Evolutionary conservation across 495 filamentous ascomycete species (phyloP).

Genomic region (Neurospora sp.): DNA sequence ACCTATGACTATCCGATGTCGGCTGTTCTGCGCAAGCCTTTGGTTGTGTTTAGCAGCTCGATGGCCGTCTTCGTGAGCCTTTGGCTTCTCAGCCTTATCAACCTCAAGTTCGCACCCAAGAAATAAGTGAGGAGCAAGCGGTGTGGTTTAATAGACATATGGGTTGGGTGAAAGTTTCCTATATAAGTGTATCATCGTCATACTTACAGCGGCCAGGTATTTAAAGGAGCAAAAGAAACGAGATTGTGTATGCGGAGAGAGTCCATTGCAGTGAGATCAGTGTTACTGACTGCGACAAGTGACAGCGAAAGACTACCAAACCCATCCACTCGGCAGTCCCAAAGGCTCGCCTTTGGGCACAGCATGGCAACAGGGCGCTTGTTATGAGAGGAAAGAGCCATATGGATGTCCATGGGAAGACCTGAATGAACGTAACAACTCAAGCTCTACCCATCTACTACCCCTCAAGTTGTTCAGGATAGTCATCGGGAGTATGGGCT

Average conservation of each 20-base stretch:
- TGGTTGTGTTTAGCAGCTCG: slow-evolving; percentile 68
- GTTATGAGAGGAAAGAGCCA: neutral
- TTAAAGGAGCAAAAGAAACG: neutral
- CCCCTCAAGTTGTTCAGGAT: too few relatives aligned
- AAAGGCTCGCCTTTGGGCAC: neutral
- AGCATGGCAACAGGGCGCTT: neutral
- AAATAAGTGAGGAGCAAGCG: slow-evolving; percentile 12
- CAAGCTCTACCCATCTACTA: neutral
- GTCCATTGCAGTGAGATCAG: neutral
- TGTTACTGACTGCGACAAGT: neutral
- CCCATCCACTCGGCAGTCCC: neutral
- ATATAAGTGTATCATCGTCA: neutral
- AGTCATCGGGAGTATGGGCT: too few relatives aligned
- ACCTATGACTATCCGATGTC: slow-evolving; percentile 76
- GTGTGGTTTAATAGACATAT: slow-evolving; percentile 8
- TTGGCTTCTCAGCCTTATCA: slow-evolving; percentile 68
- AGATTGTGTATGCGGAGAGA: neutral
- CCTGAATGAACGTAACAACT: neutral
- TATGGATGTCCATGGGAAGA: neutral
- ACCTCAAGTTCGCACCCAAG: slow-evolving; percentile 41
- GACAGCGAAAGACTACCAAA: neutral
- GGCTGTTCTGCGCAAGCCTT: slow-evolving; percentile 74
- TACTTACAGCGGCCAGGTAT: neutral
- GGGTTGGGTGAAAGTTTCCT: slow-evolving; percentile 4
- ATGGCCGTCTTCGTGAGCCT: slow-evolving; percentile 62